phyloP scores from a whole-genome alignment of 495 filamentous ascomycete genomes.

The Xylaria curta region DNA sequence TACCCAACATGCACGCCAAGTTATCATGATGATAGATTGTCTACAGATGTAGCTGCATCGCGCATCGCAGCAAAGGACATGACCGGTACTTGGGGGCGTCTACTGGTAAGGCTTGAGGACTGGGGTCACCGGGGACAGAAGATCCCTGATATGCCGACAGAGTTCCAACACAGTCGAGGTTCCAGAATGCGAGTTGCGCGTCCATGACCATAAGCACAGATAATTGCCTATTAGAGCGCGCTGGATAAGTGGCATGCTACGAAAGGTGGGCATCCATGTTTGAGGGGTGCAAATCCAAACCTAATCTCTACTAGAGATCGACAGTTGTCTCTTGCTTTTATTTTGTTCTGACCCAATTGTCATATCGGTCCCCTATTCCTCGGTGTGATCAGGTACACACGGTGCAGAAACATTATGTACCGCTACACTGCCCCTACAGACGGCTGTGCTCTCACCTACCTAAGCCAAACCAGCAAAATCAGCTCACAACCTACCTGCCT shows the following conservation, averaged over 20 bases:
- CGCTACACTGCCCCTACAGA: neutral
- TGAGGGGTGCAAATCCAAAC: conserved; percentile 18
- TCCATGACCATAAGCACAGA: conserved; percentile 22
- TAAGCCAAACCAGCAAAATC: no score
- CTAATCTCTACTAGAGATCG: conserved; percentile 15
- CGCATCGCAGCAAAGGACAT: neutral
- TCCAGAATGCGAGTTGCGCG: conserved; percentile 25
- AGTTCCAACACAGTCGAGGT: conserved; percentile 23
- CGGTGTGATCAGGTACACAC: neutral
- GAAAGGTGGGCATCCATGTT: conserved; percentile 22
- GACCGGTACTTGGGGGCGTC: neutral
- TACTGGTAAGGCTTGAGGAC: neutral
- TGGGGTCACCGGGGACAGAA: conserved; percentile 9
- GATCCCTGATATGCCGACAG: conserved; percentile 27
- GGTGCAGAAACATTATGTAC: neutral
- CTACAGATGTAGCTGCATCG: neutral
- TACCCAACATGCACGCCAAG: neutral
- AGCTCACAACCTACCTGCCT: neutral
- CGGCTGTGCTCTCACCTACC: neutral
- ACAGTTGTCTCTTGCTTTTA: conserved; percentile 12
- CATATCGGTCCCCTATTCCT: neutral
- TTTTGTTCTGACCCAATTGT: conserved; percentile 21
- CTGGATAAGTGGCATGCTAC: neutral
- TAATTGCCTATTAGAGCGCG: conserved; percentile 8
- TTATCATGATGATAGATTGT: neutral